Evolutionary conservation across 2,329 filamentous ascomycete genomes (phyloP).

Genomic region (Cephalotrichum gorgonifer): DNA sequence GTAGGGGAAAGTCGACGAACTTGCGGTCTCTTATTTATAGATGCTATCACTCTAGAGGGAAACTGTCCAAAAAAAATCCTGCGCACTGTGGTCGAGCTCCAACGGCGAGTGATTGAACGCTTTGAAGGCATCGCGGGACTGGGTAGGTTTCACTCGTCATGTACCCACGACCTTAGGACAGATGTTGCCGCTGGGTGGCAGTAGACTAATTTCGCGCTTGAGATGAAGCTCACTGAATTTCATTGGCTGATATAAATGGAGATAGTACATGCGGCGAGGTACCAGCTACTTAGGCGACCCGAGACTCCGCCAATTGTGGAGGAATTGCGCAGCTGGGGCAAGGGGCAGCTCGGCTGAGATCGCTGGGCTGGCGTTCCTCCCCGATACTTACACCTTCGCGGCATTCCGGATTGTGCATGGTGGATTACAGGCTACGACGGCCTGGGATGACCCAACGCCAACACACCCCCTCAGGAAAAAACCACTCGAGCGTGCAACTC

Average conservation of each 20-base stretch:
- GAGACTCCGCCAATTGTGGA: neutral
- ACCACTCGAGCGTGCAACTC: slow-evolving; percentile 6
- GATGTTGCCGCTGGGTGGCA: slow-evolving; percentile 1
- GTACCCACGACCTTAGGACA: slow-evolving; percentile 1
- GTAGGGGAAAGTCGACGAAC: too few relatives aligned
- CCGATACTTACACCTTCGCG: neutral
- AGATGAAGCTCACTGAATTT: neutral
- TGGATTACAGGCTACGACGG: slow-evolving; percentile 6
- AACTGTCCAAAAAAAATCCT: neutral
- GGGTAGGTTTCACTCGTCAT: neutral
- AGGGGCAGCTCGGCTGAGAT: slow-evolving; percentile 4
- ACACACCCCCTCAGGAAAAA: slow-evolving; percentile 5
- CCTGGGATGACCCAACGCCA: slow-evolving; percentile 5
- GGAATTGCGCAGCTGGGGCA: neutral
- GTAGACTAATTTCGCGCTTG: neutral
- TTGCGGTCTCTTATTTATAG: neutral
- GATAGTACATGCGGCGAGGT: neutral
- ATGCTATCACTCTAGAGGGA: too few relatives aligned
- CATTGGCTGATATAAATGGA: neutral
- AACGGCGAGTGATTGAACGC: neutral
- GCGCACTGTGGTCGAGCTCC: neutral
- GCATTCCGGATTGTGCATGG: slow-evolving; percentile 6
- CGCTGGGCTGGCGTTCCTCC: slow-evolving; percentile 1
- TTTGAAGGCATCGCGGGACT: slow-evolving; percentile 5
- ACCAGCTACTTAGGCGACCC: slow-evolving; percentile 1